Base-by-base conservation (phyloP, 352 stramenopile species). In the Paralagenidium karlingii region DNA sequence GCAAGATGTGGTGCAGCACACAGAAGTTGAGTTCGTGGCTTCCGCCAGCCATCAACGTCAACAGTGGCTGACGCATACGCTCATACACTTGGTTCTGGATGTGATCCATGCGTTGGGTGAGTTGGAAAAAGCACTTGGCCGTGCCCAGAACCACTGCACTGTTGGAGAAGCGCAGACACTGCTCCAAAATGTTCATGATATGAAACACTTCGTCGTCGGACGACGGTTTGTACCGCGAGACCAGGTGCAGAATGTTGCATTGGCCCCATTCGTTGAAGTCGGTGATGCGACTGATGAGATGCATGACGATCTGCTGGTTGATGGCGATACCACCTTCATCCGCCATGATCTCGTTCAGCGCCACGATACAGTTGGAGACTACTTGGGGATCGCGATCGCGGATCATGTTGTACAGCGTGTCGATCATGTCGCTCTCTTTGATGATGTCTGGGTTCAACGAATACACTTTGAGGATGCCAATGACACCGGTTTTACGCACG, bases 221-320 rank as follows among this genome's bases (percentile, higher is more conserved):
- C 20, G 65, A 70, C 11, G 95, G 90, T 57, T 94, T 93, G 75
- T 99, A 99, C 42, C 82, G 68, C 40, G 81, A 69, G 27, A 96
- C 75, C 29, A 99, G 78, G 43, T 97, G 68, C 33, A 99, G 68
- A 8, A 99, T 90, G 57, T 95, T 86, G 43, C 95, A 94, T 48
- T 99, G 81, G 12, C 95, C 94, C 90, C 97, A 99, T 67, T 99
- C 96, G 52, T 96, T 97, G 56, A 99, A 99, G 64, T 98, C 94
- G 41, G 94, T 86, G 51, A 99, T 95, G 28, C 96, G 81, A 52
- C 94, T 96, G 30, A 99, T 58, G 43, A 99, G 70, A 49, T 98
- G 91, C 60, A 98, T 75, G 40, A 99, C 91, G 50, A 99, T 96
- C 24, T 91, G 84, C 21, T 96, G 64, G 63, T 98, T 98, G 43